Base-by-base conservation (phyloP, 1,139 yeast genomes). In the Saccharomycopsis crataegensis region DNA sequence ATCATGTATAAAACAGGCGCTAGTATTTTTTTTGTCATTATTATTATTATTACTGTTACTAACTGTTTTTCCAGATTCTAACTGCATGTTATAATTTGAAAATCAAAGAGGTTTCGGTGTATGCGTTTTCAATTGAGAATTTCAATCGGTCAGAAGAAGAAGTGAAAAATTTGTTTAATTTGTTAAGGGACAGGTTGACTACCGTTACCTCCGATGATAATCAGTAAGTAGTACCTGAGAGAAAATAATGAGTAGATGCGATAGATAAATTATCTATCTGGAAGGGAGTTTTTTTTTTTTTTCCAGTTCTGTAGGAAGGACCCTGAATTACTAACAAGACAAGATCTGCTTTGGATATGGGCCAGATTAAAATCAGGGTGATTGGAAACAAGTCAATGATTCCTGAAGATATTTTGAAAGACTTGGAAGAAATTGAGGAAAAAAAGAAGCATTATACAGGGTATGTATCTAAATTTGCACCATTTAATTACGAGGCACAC, bases 111-210 rank as follows among this genome's bases (percentile, higher is more conserved):
- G 88, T 90, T 22, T 86, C 97, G 0, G 94, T 93, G 14, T 93
- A 86, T 73, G 98, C 98, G 44, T 93, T 93, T 69, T 86, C 96
- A 11, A 89, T 93, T 60, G 99, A 93, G 65, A 93, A 93, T 70
- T 93, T 91, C 74, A 87, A 85, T 64, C 76, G 99, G 60, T 80
- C 88, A 56, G 73, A 78, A 53, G 79, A 79, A 58, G 99, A 91
- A 67, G 94, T 91, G 40, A 82, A 83, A 53, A 79, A 86, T 70
- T 74, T 90, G 59, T 89, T 89, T 90, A 83, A 80, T 48, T 73
- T 90, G 60, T 89, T 94, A 55, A 79, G 86, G 61, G 75, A 75
- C 56, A 83, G 84, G 62, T 78, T 93, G 59, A 66, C 67, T 34
- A 62, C 48, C 6, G 56, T 62, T 37, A 37, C 60, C n/a, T 53